Percentiles rank a stretch among this genome's conserved stretches.
Evolutionary conservation across 2,329 filamentous ascomycete species (phyloP).

Genomic region (Calonectria pauciramosa): DNA sequence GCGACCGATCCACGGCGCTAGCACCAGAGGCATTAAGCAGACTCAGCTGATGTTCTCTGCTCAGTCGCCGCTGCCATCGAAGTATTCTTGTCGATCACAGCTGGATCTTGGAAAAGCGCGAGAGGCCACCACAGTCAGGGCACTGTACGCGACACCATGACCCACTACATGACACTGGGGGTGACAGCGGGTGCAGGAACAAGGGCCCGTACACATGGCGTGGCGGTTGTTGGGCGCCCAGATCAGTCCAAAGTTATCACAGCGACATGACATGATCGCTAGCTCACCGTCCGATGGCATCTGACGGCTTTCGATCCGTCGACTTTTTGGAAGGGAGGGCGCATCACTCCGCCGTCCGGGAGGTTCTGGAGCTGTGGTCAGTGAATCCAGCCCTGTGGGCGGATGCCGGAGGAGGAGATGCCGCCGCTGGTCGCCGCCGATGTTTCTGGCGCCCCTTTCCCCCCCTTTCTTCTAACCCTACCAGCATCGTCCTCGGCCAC

Average conservation of each 20-base stretch:
- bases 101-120: slow-evolving; percentile 5
- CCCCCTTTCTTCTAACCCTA: slow-evolving; percentile 8
- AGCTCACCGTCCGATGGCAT: slow-evolving; percentile 28
- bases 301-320: slow-evolving; percentile 18
- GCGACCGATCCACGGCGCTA: slow-evolving; percentile 2
- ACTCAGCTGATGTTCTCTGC: slow-evolving; percentile 8
- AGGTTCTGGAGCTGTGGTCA: neutral
- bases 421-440: slow-evolving; percentile 8
- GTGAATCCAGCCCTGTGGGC: neutral
- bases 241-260: slow-evolving; percentile 26
- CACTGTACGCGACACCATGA: slow-evolving; percentile 30
- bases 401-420: slow-evolving; percentile 5
- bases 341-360: neutral
- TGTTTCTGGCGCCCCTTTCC: slow-evolving; percentile 36
- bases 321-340: slow-evolving; percentile 13
- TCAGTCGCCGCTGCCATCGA: neutral
- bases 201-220: slow-evolving; percentile 37
- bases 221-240: slow-evolving; percentile 30
- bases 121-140: slow-evolving; percentile 23
- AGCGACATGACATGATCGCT: slow-evolving; percentile 37
- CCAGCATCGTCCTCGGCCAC: slow-evolving; percentile 6
- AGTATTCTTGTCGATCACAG: slow-evolving; percentile 22
- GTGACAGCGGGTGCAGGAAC: slow-evolving; percentile 47
- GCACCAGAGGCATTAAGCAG: neutral
- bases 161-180: slow-evolving; percentile 45